Percentiles rank a stretch among this genome's conserved stretches.
Conservation (phyloP, 164 flowering plant species). For the Stephania yunnanensis region DNA sequence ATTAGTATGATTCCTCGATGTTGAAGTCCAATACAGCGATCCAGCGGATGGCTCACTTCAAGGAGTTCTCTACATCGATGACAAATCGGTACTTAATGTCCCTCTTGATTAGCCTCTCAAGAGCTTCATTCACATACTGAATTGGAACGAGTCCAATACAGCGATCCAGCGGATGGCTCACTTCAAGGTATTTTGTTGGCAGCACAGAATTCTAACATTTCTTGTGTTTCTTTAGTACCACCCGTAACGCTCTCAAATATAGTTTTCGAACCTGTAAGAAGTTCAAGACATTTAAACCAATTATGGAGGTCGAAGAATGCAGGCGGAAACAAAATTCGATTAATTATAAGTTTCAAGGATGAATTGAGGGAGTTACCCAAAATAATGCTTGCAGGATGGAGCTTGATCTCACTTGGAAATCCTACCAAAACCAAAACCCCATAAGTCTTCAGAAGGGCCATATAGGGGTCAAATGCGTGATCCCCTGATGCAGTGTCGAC, state of each 20-base stretch:
- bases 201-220: constrained; percentile 1
- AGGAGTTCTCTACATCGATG: not conserved
- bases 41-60: not conserved
- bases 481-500: constrained; percentile 2
- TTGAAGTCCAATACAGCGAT: not conserved
- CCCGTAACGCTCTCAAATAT: not conserved
- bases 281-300: not conserved
- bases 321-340: not conserved
- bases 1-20: not conserved
- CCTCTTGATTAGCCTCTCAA: not conserved
- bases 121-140: not conserved
- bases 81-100: constrained; percentile 6
- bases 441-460: not conserved
- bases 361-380: not conserved
- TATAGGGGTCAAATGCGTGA: constrained; percentile 1
- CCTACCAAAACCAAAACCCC: constrained; percentile 1
- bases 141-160: not conserved
- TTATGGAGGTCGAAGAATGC: not conserved
- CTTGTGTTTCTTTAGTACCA: constrained; percentile 3
- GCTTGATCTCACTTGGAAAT: not conserved
- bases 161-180: no score
- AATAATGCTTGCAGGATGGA: not conserved
- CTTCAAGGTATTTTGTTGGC: not conserved
- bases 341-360: not conserved
- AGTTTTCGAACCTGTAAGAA: not conserved